Conservation (phyloP, 1,139 yeast species). For the Debaryomycetaceae sp. region DNA sequence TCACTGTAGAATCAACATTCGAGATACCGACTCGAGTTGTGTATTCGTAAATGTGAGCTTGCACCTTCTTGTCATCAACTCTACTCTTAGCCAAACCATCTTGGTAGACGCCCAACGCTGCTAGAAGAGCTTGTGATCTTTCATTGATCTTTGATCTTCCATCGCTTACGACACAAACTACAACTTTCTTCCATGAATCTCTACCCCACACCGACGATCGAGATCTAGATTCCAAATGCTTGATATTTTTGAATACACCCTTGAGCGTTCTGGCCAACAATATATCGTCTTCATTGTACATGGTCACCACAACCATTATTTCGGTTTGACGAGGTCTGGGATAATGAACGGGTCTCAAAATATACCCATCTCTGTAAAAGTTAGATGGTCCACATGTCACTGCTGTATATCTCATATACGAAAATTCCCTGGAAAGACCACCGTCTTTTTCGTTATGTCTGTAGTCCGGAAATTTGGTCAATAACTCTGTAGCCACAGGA, state of each 20-base stretch:
- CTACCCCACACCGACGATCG: constrained; percentile 45
- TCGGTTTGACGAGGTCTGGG: constrained; percentile 46
- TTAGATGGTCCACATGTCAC: constrained; percentile 51
- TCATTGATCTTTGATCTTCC: constrained; percentile 48
- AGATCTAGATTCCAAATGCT: constrained; percentile 43
- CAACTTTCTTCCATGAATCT: constrained; percentile 49
- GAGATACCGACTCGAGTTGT: constrained; percentile 49
- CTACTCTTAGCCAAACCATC: constrained; percentile 48
- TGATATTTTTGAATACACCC: constrained; percentile 47
- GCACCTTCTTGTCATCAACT: constrained; percentile 45
- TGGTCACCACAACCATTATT: constrained; percentile 45
- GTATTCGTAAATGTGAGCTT: constrained; percentile 47
- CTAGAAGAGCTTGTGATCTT: constrained; percentile 46
- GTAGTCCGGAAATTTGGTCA: constrained; percentile 44
- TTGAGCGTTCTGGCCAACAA: constrained; percentile 45
- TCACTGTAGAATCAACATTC: constrained; percentile 44
- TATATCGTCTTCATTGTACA: constrained; percentile 50
- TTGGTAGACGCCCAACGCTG: constrained; percentile 48
- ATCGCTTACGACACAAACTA: constrained; percentile 47
- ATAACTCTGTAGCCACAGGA: constrained; percentile 47
- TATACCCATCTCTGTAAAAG: constrained; percentile 43
- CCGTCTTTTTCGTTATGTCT: constrained; percentile 32
- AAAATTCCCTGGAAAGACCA: constrained; percentile 44
- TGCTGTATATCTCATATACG: constrained; percentile 49
- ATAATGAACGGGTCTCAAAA: constrained; percentile 45